A percentile compares a stretch with the other conserved stretches of the same genome.
These are phyloP conservation scores for Triadica sebifera DNA, from an alignment of 345 rosid genomes.

Conservation along the genomic window DNA sequence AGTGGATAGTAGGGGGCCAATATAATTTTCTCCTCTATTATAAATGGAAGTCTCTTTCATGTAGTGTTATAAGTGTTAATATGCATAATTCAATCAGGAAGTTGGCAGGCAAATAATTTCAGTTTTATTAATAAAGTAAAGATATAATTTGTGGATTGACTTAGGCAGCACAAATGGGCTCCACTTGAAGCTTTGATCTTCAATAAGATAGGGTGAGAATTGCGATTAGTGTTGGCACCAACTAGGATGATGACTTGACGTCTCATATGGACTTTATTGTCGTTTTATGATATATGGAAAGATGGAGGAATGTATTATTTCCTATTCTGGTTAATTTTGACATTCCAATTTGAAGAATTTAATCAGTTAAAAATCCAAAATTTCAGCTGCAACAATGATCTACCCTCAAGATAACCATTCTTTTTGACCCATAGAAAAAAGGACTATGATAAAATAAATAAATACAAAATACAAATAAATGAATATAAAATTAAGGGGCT, in stretches of 20 bases:
- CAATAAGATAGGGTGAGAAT: background rate
- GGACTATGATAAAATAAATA: too few relatives aligned
- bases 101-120: background rate
- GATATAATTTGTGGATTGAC: conserved; percentile 17
- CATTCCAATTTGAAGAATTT: too few relatives aligned
- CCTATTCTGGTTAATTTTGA: too few relatives aligned
- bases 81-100: background rate
- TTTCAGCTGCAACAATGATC: too few relatives aligned
- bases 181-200: background rate
- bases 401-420: too few relatives aligned
- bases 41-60: conserved; percentile 20
- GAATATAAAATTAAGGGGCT: too few relatives aligned
- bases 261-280: background rate
- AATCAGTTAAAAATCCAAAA: too few relatives aligned
- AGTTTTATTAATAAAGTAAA: background rate
- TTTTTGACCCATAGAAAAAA: too few relatives aligned
- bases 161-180: background rate
- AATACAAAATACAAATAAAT: too few relatives aligned
- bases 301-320: background rate
- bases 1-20: background rate
- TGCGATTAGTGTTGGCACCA: background rate
- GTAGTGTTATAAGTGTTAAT: background rate
- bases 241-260: conserved; percentile 2
- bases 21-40: background rate
- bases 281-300: background rate